A percentile compares a stretch with the other conserved stretches of the same genome.
Evolutionary conservation across 2,329 filamentous ascomycete species (phyloP).

Genomic region (Ascochyta rabiei): DNA sequence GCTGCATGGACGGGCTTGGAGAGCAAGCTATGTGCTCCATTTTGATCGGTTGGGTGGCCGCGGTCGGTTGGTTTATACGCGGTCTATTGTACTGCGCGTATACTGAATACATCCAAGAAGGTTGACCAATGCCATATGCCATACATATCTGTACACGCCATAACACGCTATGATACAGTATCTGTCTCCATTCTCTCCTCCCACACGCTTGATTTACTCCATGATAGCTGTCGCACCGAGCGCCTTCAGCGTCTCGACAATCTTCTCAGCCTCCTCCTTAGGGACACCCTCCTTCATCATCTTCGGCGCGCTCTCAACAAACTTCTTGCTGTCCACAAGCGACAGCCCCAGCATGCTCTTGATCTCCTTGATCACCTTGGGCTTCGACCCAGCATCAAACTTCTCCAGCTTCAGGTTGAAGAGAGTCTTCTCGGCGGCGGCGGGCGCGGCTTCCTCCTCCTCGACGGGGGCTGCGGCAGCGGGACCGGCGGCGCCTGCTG

Average conservation of each 20-base stretch:
- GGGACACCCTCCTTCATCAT: constrained; percentile 98
- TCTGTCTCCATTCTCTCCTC: constrained; percentile 11
- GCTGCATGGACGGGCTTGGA: not conserved
- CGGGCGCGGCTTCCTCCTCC: constrained; percentile 87
- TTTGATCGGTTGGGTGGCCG: not conserved
- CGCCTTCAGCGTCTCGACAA: constrained; percentile 91
- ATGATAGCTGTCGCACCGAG: constrained; percentile 87
- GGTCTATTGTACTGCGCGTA: constrained; percentile 27
- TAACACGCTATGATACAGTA: constrained; percentile 45
- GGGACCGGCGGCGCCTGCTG: constrained; percentile 66
- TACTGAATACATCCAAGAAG: constrained; percentile 41
- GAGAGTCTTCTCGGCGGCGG: constrained; percentile 90
- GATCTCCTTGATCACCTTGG: constrained; percentile 99
- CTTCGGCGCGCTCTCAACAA: constrained; percentile 98
- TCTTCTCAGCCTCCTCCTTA: constrained; percentile 99
- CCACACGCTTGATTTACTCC: constrained; percentile 67
- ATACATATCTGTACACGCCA: constrained; percentile 49
- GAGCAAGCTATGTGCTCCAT: no score
- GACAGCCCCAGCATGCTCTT: constrained; percentile 94
- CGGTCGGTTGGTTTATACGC: constrained; percentile 11
- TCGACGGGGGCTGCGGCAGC: constrained; percentile 68
- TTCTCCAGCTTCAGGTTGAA: constrained; percentile 95
- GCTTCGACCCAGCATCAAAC: constrained; percentile 87
- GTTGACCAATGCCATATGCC: constrained; percentile 24
- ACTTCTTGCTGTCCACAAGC: constrained; percentile 99